Evolutionary conservation across 257 asterid species (phyloP).

Genomic region (Nicotiana attenuata): DNA sequence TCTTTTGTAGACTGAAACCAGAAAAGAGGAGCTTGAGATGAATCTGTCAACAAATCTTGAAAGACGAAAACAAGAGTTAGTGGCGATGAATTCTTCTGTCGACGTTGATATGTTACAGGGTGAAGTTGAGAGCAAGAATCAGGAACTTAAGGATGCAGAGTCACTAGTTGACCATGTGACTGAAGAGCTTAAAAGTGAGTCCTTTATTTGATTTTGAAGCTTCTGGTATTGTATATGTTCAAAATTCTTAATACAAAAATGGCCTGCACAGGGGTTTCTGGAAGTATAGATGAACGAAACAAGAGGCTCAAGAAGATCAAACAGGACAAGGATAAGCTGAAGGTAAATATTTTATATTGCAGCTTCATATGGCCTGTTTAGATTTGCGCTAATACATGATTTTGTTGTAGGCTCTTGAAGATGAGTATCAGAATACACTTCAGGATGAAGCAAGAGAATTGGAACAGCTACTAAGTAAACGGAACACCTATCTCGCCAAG

Average conservation of each 20-base stretch:
- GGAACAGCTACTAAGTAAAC: constrained; percentile 76
- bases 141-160: constrained; percentile 67
- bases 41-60: constrained; percentile 91
- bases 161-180: constrained; percentile 51
- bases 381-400: constrained; percentile 8
- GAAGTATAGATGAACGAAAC: constrained; percentile 47
- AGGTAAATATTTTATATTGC: constrained; percentile 45
- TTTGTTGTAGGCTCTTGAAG: constrained; percentile 62
- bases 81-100: constrained; percentile 66
- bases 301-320: constrained; percentile 60
- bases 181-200: constrained; percentile 68
- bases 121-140: constrained; percentile 79
- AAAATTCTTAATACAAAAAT: not conserved
- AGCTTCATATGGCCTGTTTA: constrained; percentile 13
- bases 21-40: constrained; percentile 95
- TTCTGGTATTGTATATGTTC: constrained; percentile 8
- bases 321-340: constrained; percentile 58
- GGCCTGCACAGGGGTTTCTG: constrained; percentile 54
- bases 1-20: constrained; percentile 70
- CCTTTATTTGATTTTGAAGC: constrained; percentile 6
- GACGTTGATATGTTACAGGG: constrained; percentile 61
- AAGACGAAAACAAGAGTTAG: constrained; percentile 89
- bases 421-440: constrained; percentile 62
- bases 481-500: constrained; percentile 67
- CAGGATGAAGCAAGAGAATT: constrained; percentile 92